These are phyloP conservation scores for Sporobolomyces roseus DNA, from an alignment of 768 basidiomycete species.

Conservation along the genomic window DNA sequence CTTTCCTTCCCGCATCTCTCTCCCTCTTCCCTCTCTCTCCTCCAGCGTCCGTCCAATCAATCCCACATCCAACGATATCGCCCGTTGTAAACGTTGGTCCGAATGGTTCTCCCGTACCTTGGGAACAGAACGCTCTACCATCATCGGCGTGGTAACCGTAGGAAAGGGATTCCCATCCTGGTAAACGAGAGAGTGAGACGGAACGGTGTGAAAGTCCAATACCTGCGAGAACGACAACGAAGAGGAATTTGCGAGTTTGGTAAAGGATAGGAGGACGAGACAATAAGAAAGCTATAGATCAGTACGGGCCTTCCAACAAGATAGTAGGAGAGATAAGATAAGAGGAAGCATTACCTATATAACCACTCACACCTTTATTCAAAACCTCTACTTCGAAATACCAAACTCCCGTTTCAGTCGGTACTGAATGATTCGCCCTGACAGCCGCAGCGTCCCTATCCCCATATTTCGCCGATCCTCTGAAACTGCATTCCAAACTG, in stretches of 20 bases:
- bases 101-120: conserved; percentile 64
- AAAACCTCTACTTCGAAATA: conserved; percentile 88
- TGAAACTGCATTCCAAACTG: conserved; percentile 21
- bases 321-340: neutral
- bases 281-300: too few relatives aligned
- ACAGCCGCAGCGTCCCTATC: conserved; percentile 83
- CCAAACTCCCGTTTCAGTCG: conserved; percentile 81
- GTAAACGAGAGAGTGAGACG: conserved; percentile 68
- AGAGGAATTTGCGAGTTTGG: too few relatives aligned
- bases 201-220: conserved; percentile 69
- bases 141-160: conserved; percentile 95
- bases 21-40: neutral
- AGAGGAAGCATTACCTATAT: conserved; percentile 54
- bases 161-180: conserved; percentile 70
- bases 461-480: conserved; percentile 48
- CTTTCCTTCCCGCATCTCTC: conserved; percentile 7
- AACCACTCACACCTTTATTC: conserved; percentile 72
- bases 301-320: too few relatives aligned
- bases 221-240: too few relatives aligned
- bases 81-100: conserved; percentile 76
- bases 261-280: too few relatives aligned
- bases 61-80: conserved; percentile 84
- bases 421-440: conserved; percentile 70
- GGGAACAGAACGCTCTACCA: conserved; percentile 69
- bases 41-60: conserved; percentile 65